These are phyloP conservation scores for Tolypocladium inflatum DNA, from an alignment of 2,329 filamentous ascomycete genomes.

Conservation along the genomic window DNA sequence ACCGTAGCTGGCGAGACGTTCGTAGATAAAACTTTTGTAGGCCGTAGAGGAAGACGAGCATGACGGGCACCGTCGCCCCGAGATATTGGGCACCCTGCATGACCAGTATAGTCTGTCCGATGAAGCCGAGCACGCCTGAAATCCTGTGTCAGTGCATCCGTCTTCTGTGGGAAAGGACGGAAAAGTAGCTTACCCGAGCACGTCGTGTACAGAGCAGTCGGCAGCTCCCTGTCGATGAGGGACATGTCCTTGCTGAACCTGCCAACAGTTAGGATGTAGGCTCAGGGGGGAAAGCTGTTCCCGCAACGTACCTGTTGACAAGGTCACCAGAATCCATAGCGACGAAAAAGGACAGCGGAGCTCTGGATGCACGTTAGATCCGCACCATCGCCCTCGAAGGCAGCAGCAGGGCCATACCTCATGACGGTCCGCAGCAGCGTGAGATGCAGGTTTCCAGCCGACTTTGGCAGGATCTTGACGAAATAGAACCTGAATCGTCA, in stretches of 20 bases:
- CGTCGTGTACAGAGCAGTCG: not conserved
- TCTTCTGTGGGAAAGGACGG: not conserved
- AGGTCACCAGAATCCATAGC: not conserved
- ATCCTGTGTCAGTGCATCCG: not conserved
- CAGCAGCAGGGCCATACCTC: not conserved
- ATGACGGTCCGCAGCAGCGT: not conserved
- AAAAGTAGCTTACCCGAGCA: not conserved
- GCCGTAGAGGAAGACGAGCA: slow-evolving; percentile 9
- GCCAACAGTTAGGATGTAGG: not conserved
- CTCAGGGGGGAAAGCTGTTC: not conserved
- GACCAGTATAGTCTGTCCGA: not conserved
- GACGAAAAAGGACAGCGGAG: slow-evolving; percentile 2
- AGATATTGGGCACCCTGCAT: slow-evolving; percentile 26
- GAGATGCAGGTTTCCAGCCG: not conserved
- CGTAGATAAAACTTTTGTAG: slow-evolving; percentile 17
- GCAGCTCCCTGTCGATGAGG: not conserved
- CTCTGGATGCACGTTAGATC: not conserved
- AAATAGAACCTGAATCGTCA: not conserved
- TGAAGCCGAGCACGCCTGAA: not conserved
- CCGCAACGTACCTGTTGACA: not conserved
- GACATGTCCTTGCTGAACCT: slow-evolving; percentile 5
- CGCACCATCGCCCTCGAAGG: not conserved
- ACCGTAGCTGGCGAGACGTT: slow-evolving; percentile 26
- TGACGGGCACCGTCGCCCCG: slow-evolving; percentile 30
- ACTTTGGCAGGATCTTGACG: not conserved